Percentiles rank a stretch among this genome's conserved stretches.
These are phyloP conservation scores for Scedosporium aurantiacum DNA, from an alignment of 2,329 filamentous ascomycete genomes.

Conservation along the genomic window DNA sequence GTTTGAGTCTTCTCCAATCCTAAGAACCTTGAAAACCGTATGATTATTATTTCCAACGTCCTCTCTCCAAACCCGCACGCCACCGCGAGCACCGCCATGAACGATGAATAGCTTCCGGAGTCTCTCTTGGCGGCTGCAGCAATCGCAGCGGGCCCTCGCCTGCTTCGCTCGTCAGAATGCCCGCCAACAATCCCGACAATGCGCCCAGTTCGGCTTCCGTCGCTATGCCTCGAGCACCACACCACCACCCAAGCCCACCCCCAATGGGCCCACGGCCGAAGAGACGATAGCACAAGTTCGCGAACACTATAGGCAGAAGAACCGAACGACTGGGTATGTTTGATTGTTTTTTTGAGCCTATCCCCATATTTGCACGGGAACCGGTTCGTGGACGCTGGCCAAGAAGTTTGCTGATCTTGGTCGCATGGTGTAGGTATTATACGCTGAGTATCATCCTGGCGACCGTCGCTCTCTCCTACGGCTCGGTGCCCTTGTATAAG, in stretches of 20 bases:
- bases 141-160: constrained; percentile 2
- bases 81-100: constrained; percentile 1
- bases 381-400: not conserved
- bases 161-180: constrained; percentile 9
- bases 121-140: constrained; percentile 7
- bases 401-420: too few relatives aligned
- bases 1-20: not conserved
- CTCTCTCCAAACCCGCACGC: not conserved
- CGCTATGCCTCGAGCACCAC: constrained; percentile 1
- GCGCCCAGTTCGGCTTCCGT: constrained; percentile 7
- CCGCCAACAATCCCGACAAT: constrained; percentile 8
- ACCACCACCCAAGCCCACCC: constrained; percentile 11
- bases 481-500: constrained; percentile 78
- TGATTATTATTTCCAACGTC: not conserved
- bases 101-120: constrained; percentile 9
- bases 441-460: constrained; percentile 66
- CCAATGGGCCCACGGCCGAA: constrained; percentile 15
- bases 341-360: not conserved
- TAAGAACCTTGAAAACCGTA: not conserved
- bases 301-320: constrained; percentile 54
- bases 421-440: constrained; percentile 48
- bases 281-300: constrained; percentile 51
- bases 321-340: constrained; percentile 43
- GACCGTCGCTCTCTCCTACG: constrained; percentile 70
- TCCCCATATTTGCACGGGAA: constrained; percentile 4